Base-by-base conservation (phyloP, 805 yeast genomes). In the Grigorovia transvaalensis region DNA sequence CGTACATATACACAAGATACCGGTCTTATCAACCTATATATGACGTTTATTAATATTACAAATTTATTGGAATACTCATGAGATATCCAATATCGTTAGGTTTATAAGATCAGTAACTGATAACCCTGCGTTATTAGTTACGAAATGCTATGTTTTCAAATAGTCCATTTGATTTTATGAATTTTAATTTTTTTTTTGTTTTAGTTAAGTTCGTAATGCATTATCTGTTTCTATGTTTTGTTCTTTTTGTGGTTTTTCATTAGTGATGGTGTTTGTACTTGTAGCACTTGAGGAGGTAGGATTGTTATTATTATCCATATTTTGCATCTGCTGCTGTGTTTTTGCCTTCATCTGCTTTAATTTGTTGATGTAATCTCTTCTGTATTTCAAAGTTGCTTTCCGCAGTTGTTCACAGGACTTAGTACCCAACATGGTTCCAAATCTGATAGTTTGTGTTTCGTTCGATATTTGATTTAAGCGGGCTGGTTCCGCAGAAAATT, bases 401-500 rank as follows among this genome's bases (percentile, higher is more conserved):
- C 88, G 73, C 56, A 83, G 71, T 49, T 82, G 77, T 50, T 89
- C 96, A 63, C 86, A 86, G 0, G 96, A 83, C 66, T 90, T 91
- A 4, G 93, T 80, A 44, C 89, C 73, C 35, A 91, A 69, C 96
- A 89, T 89, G 7, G 95, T 80, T 9, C 96, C 96, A 69, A 90
- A 90, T 54, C 97, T 74, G 33, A 91, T 86, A 1, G 86, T 82
- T 68, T 90, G 97, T 1, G 96, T 89, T 49, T 83, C 91, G 50
- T 84, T 84, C 13, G 88, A 79, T 44, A 90, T 88, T 56, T 85
- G 84, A 63, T 90, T 90, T 59, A 90, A 74, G 51, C 78, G 76
- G 0, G 96, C 82, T 0, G 97, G 96, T 66, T 88, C 96, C 53
- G 78, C 76, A 53, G 82, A 75, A 51, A 87, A 74, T 40, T 84